Base-by-base conservation (phyloP, 2,329 filamentous ascomycete species). In the Didymella pinodella region DNA sequence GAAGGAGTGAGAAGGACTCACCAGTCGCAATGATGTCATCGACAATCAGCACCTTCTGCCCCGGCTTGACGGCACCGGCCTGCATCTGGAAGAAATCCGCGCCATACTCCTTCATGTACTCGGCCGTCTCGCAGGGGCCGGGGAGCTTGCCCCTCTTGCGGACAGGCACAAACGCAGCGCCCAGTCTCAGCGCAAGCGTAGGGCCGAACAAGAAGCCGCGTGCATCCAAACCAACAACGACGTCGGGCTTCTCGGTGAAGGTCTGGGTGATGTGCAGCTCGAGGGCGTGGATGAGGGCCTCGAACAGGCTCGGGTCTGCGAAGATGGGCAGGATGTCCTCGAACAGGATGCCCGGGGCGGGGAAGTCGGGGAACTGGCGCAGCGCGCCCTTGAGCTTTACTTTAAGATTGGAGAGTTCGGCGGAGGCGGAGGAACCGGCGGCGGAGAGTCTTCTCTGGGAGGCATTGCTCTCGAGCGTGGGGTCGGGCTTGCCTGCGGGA, bases 11-110 rank as follows among this genome's bases (percentile, higher is more conserved):
- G 16, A 7, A 7, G 2, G 11, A 16, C 89, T 78, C 84, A 97
- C 94, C 94, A 65, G 95, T 99, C 57, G 95, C 95, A 81, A 99
- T 98, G 75, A 99, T 96, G 78, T 99, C 95, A 79, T 99, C 95
- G 31, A 99, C 93, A 66, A 99, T 86, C 63, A 99, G 82, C 57
- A 97, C 94, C 78, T 90, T 93, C 82, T 97, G 92, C 34, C 93
- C 93, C 50, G 87, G 84, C 81, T 90, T 89, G 72, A 99, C 89
- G 44, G 90, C 89, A 78, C 90, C 93, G 67, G 86, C 83, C 83
- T 99, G 95, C 83, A 99, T 96, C 85, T 98, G 92, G 83, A 99
- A 98, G 76, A 89, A 89, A 78, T 99, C 95, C 79, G 88, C 85
- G 64, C 95, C 95, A 75, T 99, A 99, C 80, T 99, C 95, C 85